Evolutionary conservation across 2,329 filamentous ascomycete species (phyloP).

Genomic region (Alternaria conjuncta): DNA sequence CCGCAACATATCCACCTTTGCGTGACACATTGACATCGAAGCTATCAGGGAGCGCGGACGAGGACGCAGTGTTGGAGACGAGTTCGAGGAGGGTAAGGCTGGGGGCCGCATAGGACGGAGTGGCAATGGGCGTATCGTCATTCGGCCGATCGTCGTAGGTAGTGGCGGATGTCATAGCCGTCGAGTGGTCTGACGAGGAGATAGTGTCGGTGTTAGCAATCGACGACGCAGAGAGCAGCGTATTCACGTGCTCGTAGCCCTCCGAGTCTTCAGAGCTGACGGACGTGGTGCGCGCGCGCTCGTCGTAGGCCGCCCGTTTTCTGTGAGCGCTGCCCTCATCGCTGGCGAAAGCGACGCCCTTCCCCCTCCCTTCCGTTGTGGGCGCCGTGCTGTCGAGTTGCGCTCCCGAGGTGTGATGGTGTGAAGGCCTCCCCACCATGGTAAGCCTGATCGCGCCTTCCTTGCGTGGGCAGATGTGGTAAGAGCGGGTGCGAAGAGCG

Average conservation of each 20-base stretch:
- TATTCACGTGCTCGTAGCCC: constrained; percentile 25
- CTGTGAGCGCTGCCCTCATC: constrained; percentile 17
- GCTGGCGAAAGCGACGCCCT: constrained; percentile 30
- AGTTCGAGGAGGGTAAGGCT: constrained; percentile 46
- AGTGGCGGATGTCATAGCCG: constrained; percentile 44
- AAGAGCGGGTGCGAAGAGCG: constrained; percentile 5
- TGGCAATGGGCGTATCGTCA: constrained; percentile 22
- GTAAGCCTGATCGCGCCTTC: constrained; percentile 8
- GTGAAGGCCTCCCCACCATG: constrained; percentile 33
- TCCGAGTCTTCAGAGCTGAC: constrained; percentile 19
- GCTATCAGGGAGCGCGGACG: constrained; percentile 47
- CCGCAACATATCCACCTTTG: constrained; percentile 45
- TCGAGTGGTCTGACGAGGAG: constrained; percentile 41
- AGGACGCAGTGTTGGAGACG: constrained; percentile 47
- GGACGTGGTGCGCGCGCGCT: constrained; percentile 23
- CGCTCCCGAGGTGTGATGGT: constrained; percentile 4
- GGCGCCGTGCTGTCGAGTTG: constrained; percentile 17
- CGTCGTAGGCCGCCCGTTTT: not conserved
- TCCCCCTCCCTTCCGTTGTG: constrained; percentile 24
- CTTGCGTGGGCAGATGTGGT: not conserved
- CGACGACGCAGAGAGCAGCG: constrained; percentile 42
- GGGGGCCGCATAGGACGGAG: constrained; percentile 39
- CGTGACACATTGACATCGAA: constrained; percentile 48
- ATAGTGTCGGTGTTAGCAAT: constrained; percentile 35
- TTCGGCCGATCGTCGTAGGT: constrained; percentile 33